Conservation (phyloP, 2,329 filamentous ascomycete species). For the Aspergillus hortae region DNA sequence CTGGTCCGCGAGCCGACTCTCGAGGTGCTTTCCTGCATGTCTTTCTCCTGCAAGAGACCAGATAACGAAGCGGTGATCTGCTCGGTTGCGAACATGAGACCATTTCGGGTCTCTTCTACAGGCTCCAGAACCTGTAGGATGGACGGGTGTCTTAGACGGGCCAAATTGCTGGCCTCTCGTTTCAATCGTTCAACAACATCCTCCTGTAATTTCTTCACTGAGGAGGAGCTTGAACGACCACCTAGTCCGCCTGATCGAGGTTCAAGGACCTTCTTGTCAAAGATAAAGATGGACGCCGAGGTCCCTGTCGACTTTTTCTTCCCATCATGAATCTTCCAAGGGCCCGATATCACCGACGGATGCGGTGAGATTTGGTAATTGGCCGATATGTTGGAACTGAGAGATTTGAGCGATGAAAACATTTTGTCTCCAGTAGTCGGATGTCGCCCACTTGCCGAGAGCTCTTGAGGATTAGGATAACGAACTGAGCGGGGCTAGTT, state of each 20-base stretch:
- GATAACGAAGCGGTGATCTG: conserved; percentile 84
- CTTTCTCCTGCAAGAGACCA: conserved; percentile 78
- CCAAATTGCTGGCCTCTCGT: conserved; percentile 85
- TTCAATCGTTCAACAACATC: conserved; percentile 88
- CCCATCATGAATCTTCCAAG: conserved; percentile 96
- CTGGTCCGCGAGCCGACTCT: conserved; percentile 68
- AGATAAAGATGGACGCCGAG: conserved; percentile 85
- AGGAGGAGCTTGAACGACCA: conserved; percentile 59
- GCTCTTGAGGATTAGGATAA: no score
- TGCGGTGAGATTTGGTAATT: conserved; percentile 81
- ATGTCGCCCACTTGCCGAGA: not conserved
- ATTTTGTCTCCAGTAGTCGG: conserved; percentile 50
- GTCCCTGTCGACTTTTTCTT: conserved; percentile 96
- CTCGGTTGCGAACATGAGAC: conserved; percentile 94
- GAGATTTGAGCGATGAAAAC: conserved; percentile 94
- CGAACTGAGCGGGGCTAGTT: no score
- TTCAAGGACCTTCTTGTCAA: conserved; percentile 84
- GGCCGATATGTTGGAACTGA: conserved; percentile 85
- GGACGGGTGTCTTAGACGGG: conserved; percentile 83
- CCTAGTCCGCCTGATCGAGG: conserved; percentile 60
- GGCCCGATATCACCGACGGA: conserved; percentile 75
- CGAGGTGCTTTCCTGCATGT: conserved; percentile 72
- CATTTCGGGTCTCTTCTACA: conserved; percentile 87
- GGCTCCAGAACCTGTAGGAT: conserved; percentile 91
- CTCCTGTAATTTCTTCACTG: conserved; percentile 73